These are phyloP conservation scores for Nyctanthes arbortristis DNA, from an alignment of 257 asterid species.

Conservation along the genomic window DNA sequence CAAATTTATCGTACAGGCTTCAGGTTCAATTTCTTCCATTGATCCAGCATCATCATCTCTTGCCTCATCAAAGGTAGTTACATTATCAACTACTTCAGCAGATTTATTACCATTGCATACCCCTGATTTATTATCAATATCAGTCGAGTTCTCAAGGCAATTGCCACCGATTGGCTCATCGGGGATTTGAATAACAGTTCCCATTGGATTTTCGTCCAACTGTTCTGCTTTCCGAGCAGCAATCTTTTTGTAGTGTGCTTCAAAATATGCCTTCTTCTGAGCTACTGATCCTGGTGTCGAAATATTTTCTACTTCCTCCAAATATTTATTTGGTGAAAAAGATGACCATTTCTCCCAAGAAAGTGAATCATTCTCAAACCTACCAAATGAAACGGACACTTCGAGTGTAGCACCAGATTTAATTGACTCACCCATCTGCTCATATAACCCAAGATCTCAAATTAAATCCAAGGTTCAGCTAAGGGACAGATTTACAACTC, in stretches of 20 bases:
- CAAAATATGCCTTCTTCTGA: constrained; percentile 90
- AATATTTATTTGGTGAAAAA: constrained; percentile 84
- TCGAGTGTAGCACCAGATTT: constrained; percentile 58
- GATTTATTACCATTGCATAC: constrained; percentile 31
- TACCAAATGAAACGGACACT: constrained; percentile 89
- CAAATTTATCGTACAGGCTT: constrained; percentile 9
- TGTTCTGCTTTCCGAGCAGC: constrained; percentile 84
- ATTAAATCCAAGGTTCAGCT: constrained; percentile 19
- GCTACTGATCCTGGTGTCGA: constrained; percentile 95
- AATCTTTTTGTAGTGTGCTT: constrained; percentile 87
- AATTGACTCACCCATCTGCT: constrained; percentile 76
- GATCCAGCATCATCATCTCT: constrained; percentile 26
- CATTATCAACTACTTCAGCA: constrained; percentile 28
- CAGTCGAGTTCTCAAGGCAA: constrained; percentile 19
- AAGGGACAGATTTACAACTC: constrained; percentile 26
- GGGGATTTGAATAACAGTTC: constrained; percentile 27
- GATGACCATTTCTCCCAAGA: constrained; percentile 98
- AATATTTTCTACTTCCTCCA: constrained; percentile 89
- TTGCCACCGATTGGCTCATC: constrained; percentile 32
- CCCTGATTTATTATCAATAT: constrained; percentile 18
- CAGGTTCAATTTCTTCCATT: constrained; percentile 22
- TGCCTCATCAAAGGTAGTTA: constrained; percentile 25
- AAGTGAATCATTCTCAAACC: constrained; percentile 79
- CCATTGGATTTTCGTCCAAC: constrained; percentile 49
- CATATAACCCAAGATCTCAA: constrained; percentile 33